Evolutionary conservation across 768 basidiomycete genomes (phyloP), one percentile per base, ranked within the genome.

Genomic region (Punctularia strigosozonata): DNA sequence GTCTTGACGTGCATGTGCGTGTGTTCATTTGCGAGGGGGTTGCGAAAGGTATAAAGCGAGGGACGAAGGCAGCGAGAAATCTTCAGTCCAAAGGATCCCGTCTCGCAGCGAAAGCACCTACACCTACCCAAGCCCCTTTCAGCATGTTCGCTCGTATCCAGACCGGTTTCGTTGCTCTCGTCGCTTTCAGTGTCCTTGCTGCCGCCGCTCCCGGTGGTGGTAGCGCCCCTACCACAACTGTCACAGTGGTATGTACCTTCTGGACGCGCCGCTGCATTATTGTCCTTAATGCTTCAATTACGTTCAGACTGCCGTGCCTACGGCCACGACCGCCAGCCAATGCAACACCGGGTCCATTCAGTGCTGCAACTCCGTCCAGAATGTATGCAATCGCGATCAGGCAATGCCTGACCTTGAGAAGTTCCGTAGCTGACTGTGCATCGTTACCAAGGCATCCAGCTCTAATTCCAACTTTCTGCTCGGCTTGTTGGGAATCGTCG

Each of bases 291-390:
- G 28, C 28, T 30, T 10, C 28, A 30, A 30, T 15, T 30, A 10
- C 28, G 28, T 30, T 30, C 28, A 30, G 28, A 30, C 10, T 30
- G 28, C 15, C 10, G 28, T n/a, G n/a, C n/a, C n/a, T n/a, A n/a
- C n/a, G n/a, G n/a, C 33, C 8, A 19, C 8, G 8, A 34, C 20
- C 33, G 8, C 33, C 13, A 12, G 18, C 13, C 20, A 8, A 10
- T 60, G 59, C 51, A 53, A 49, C 50, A 54, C 55, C 1, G 58
- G 56, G 21, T 22, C 47, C 12, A 40, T 54, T 26, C 52, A 56
- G 34, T 59, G 59, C 46, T 60, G 59, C 43, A 41, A 59, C 46
- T 39, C 21, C 23, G 52, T 56, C 20, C 49, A 51, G 46, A 10
- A 10, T 15, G 28, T 10, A 10, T 30, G 34, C 22, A 49, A 53